Conservation (phyloP, 2,329 filamentous ascomycete genomes). For the Aspergillus aculeatinus region DNA sequence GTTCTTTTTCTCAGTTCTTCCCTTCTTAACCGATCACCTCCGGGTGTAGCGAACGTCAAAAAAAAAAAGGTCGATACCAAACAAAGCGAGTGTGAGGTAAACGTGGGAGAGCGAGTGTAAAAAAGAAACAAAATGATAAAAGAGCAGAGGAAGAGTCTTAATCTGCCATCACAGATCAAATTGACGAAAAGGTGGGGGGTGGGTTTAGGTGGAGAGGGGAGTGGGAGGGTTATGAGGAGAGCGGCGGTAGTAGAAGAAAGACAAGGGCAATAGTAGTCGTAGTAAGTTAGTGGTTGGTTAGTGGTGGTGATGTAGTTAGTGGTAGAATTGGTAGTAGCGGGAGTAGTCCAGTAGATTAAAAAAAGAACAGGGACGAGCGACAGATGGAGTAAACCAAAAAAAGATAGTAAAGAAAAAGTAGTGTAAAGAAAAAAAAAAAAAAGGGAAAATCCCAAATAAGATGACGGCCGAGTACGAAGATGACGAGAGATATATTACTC, state of each 20-base stretch:
- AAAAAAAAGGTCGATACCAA: constrained; percentile 31
- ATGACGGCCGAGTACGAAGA: constrained; percentile 12
- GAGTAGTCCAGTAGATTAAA: constrained; percentile 6
- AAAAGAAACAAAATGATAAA: constrained; percentile 16
- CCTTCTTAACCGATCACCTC: constrained; percentile 20
- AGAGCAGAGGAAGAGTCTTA: constrained; percentile 22
- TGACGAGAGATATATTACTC: constrained; percentile 23
- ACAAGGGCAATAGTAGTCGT: constrained; percentile 24
- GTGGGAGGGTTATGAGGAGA: constrained; percentile 20
- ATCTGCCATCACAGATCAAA: constrained; percentile 31
- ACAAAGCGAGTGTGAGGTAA: constrained; percentile 41
- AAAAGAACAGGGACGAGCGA: constrained; percentile 11
- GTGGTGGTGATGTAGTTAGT: constrained; percentile 1
- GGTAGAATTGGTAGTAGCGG: no score
- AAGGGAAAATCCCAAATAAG: not conserved
- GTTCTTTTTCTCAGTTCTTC: constrained; percentile 10
- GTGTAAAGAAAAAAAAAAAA: constrained; percentile 13
- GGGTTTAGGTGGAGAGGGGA: constrained; percentile 2
- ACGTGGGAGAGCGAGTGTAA: constrained; percentile 37
- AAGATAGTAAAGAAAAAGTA: constrained; percentile 7
- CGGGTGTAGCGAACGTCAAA: constrained; percentile 41
- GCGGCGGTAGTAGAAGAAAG: constrained; percentile 18
- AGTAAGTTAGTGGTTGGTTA: constrained; percentile 17
- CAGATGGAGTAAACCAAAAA: constrained; percentile 2
- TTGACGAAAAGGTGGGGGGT: constrained; percentile 13